Conservation (phyloP, 768 basidiomycete genomes). For the Psilocybe sp. region DNA sequence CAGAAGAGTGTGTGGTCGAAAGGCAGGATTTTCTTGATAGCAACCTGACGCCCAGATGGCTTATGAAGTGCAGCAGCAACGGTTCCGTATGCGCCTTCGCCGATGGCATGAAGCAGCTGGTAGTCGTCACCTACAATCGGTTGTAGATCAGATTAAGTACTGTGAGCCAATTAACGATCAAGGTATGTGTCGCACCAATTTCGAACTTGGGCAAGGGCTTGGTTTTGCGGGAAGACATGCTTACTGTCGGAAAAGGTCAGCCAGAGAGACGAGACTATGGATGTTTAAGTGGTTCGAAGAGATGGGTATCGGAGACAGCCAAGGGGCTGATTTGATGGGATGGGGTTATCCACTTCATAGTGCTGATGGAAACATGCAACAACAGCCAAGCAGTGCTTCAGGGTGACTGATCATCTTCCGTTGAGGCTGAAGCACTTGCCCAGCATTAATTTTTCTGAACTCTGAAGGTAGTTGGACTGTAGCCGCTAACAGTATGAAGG, state of each 20-base stretch:
- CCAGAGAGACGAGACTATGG: constrained; percentile 32
- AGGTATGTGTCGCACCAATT: constrained; percentile 40
- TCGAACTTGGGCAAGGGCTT: constrained; percentile 76
- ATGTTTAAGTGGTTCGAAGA: constrained; percentile 15
- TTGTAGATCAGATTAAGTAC: constrained; percentile 5
- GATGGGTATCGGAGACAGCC: constrained; percentile 20
- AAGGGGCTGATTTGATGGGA: constrained; percentile 18
- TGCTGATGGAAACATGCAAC: constrained; percentile 17
- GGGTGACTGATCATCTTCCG: neutral
- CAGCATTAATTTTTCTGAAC: no score
- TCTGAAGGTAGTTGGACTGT: no score
- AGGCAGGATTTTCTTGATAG: constrained; percentile 93
- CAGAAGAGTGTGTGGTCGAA: constrained; percentile 95
- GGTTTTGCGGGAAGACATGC: constrained; percentile 56
- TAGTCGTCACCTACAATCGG: constrained; percentile 61
- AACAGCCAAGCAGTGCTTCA: constrained; percentile 9
- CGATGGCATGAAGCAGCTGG: constrained; percentile 69
- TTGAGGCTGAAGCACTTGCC: neutral
- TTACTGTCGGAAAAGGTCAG: constrained; percentile 45
- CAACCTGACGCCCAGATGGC: constrained; percentile 79
- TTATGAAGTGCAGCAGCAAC: constrained; percentile 87
- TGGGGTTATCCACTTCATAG: constrained; percentile 9
- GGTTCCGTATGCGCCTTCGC: constrained; percentile 88
- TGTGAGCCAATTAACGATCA: no score
- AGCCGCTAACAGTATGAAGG: neutral